phyloP scores from a whole-genome alignment of 1,139 yeast species.

The Arxiozyma heterogenica region DNA sequence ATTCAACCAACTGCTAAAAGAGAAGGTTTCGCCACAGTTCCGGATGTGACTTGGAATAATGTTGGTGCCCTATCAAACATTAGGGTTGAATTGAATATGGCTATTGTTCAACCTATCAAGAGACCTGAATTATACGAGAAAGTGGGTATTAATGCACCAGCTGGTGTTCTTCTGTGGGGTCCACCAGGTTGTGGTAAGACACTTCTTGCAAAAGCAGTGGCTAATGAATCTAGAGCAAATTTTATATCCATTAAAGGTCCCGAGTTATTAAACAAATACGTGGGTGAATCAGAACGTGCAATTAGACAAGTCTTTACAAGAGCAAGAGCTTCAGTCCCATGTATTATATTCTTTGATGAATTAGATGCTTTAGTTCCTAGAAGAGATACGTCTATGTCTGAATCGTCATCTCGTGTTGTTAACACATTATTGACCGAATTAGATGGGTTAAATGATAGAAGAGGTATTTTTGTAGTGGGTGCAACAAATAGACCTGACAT shows the following conservation, averaged over 20 bases:
- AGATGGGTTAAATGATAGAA: slow-evolving; percentile 87
- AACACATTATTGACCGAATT: slow-evolving; percentile 88
- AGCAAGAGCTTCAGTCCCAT: slow-evolving; percentile 91
- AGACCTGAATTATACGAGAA: slow-evolving; percentile 82
- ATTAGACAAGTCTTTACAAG: slow-evolving; percentile 90
- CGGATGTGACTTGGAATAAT: slow-evolving; percentile 92
- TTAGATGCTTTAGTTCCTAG: slow-evolving; percentile 92
- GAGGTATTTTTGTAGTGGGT: slow-evolving; percentile 89
- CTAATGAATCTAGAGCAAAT: slow-evolving; percentile 92
- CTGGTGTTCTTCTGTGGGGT: slow-evolving; percentile 97
- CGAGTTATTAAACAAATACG: slow-evolving; percentile 84
- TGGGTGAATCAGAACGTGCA: slow-evolving; percentile 93
- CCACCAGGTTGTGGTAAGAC: slow-evolving; percentile 99
- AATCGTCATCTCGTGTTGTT: slow-evolving; percentile 88
- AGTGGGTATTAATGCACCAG: slow-evolving; percentile 94
- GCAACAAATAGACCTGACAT: slow-evolving; percentile 97
- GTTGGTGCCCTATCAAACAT: slow-evolving; percentile 82
- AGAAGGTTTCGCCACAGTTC: slow-evolving; percentile 98
- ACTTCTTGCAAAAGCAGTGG: slow-evolving; percentile 89
- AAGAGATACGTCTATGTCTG: slow-evolving; percentile 79
- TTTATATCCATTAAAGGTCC: slow-evolving; percentile 95
- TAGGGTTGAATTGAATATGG: slow-evolving; percentile 89
- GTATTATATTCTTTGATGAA: slow-evolving; percentile 93
- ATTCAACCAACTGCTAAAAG: slow-evolving; percentile 97
- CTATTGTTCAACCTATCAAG: slow-evolving; percentile 92